These are phyloP conservation scores for Porcisia hertigi DNA, from an alignment of 208 protist species.

Conservation along the genomic window DNA sequence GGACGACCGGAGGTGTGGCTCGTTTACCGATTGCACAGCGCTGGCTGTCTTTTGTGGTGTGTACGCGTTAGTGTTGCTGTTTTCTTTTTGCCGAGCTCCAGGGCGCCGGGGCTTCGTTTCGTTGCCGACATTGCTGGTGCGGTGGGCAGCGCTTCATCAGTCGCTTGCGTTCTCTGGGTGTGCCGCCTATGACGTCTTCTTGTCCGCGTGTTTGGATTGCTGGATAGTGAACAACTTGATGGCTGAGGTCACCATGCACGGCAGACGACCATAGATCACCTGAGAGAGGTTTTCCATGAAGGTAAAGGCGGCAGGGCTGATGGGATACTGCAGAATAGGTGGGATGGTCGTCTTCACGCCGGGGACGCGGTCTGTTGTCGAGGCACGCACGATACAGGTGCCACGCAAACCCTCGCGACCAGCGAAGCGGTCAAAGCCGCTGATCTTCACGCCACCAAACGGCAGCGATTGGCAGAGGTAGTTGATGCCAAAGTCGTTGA, in stretches of 20 bases:
- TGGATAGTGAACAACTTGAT: conserved; percentile 64
- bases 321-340: conserved; percentile 85
- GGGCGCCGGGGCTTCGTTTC: not conserved
- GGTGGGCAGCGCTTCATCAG: not conserved
- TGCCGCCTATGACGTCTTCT: conserved; percentile 18
- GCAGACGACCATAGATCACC: conserved; percentile 73
- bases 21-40: not conserved
- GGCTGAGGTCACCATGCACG: conserved; percentile 47
- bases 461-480: conserved; percentile 96
- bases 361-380: conserved; percentile 83
- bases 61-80: not conserved
- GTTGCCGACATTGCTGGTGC: not conserved
- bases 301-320: conserved; percentile 63
- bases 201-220: conserved; percentile 24
- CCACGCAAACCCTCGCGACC: conserved; percentile 94
- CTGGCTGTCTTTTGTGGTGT: conserved; percentile 1
- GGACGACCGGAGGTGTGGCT: not conserved
- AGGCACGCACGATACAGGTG: conserved; percentile 87
- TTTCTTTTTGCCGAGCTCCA: not conserved
- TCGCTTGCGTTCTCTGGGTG: too few relatives aligned
- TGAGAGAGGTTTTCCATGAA: conserved; percentile 82
- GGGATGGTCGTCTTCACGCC: conserved; percentile 87
- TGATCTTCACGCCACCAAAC: conserved; percentile 95
- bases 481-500: conserved; percentile 96
- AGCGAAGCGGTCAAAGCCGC: conserved; percentile 95